Conservation (phyloP, 2,329 filamentous ascomycete species). For the Myrmaecium sp. region DNA sequence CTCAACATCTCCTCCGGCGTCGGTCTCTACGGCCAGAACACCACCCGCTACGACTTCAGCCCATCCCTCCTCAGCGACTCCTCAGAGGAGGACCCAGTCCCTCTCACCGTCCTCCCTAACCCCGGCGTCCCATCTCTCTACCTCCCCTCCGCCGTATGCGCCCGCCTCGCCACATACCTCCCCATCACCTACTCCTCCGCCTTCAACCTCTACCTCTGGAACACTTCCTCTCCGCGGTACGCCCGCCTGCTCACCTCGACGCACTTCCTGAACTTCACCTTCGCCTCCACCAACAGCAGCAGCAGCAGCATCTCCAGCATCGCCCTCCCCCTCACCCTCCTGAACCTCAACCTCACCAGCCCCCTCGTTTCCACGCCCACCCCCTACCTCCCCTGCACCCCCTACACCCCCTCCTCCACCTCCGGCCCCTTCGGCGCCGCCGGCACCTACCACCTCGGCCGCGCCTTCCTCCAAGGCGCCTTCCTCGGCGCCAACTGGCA, state of each 20-base stretch:
- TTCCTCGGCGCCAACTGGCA: slow-evolving; percentile 18
- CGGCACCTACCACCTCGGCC: slow-evolving; percentile 18
- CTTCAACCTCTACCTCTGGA: slow-evolving; percentile 13
- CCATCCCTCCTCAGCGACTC: background rate
- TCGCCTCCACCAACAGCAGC: slow-evolving; percentile 12
- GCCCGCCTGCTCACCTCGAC: slow-evolving; percentile 23
- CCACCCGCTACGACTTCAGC: slow-evolving; percentile 7
- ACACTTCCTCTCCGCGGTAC: slow-evolving; percentile 14
- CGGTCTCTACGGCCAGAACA: slow-evolving; percentile 21
- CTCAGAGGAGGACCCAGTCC: background rate
- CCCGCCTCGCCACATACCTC: slow-evolving; percentile 11
- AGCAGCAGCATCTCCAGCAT: slow-evolving; percentile 18
- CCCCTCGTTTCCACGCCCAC: slow-evolving; percentile 17
- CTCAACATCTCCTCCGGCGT: slow-evolving; percentile 24
- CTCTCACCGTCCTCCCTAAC: slow-evolving; percentile 6
- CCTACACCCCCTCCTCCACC: slow-evolving; percentile 6
- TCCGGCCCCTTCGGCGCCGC: background rate
- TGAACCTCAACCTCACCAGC: slow-evolving; percentile 21
- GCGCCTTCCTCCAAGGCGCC: slow-evolving; percentile 32
- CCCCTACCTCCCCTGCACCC: slow-evolving; percentile 28
- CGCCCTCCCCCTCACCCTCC: slow-evolving; percentile 23
- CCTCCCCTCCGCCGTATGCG: slow-evolving; percentile 13
- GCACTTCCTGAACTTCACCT: slow-evolving; percentile 24
- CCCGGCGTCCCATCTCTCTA: slow-evolving; percentile 13
- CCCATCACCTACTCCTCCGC: slow-evolving; percentile 10